These are phyloP conservation scores for Hibiscus syriacus DNA, from an alignment of 345 rosid species.

Conservation along the genomic window DNA sequence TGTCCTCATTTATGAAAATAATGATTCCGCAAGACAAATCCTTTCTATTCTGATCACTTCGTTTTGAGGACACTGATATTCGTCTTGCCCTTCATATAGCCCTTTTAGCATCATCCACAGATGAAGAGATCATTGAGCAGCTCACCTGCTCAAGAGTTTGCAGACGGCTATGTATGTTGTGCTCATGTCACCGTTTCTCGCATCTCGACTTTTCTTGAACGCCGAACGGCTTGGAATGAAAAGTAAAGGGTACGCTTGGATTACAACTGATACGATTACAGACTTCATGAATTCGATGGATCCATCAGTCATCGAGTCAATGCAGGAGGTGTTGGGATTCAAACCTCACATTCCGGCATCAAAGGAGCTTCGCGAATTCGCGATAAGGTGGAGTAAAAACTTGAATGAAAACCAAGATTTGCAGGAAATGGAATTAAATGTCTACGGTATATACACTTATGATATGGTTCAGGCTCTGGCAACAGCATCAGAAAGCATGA, in stretches of 20 bases:
- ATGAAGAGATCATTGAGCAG: too few species aligned
- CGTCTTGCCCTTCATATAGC: too few species aligned
- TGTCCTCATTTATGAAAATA: slow-evolving; percentile 22
- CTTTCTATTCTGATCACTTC: neutral
- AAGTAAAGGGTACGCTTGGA: slow-evolving; percentile 34
- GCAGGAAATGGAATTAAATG: slow-evolving; percentile 7
- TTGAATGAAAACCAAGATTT: neutral
- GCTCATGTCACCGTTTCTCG: neutral
- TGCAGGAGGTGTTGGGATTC: slow-evolving; percentile 38
- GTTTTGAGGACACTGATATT: too few species aligned
- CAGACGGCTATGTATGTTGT: too few species aligned
- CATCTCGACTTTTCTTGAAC: slow-evolving; percentile 18
- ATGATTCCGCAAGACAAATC: neutral
- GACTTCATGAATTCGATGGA: neutral
- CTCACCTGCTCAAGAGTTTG: too few species aligned
- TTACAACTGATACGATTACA: slow-evolving; percentile 18
- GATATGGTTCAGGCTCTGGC: slow-evolving; percentile 26
- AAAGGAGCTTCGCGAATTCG: slow-evolving; percentile 24
- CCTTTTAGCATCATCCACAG: too few species aligned
- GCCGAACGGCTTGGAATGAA: slow-evolving; percentile 21
- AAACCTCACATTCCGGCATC: slow-evolving; percentile 26
- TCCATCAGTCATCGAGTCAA: slow-evolving; percentile 3
- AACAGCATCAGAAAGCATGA: slow-evolving; percentile 15
- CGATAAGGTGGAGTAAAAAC: slow-evolving; percentile 15
- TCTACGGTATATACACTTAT: slow-evolving; percentile 24